Conservation (phyloP, 2,329 filamentous ascomycete genomes). For the Fusarium xylarioides region DNA sequence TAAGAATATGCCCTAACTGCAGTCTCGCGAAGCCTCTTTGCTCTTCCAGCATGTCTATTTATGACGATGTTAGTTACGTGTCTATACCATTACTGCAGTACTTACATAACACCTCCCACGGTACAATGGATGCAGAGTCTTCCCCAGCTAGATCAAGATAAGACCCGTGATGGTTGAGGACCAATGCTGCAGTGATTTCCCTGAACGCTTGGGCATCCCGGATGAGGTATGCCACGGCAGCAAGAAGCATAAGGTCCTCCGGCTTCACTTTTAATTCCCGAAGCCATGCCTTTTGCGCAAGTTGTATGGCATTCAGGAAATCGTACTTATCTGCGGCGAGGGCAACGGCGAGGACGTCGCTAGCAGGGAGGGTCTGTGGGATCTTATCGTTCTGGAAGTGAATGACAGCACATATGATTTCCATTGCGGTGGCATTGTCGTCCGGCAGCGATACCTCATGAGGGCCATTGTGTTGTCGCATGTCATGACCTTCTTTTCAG, state of each 20-base stretch:
- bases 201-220: rapidly evolving
- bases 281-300: rapidly evolving
- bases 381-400: neutral
- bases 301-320: rapidly evolving
- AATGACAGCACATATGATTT: neutral
- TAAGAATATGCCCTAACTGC: neutral
- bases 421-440: rapidly evolving
- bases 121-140: rapidly evolving
- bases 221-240: rapidly evolving
- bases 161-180: rapidly evolving
- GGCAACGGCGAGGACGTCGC: rapidly evolving
- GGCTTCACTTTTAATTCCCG: rapidly evolving
- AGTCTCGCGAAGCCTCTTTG: neutral
- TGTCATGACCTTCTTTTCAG: neutral
- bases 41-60: neutral
- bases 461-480: rapidly evolving
- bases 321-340: neutral
- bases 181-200: rapidly evolving
- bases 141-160: rapidly evolving
- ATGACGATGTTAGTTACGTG: rapidly evolving
- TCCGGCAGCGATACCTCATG: rapidly evolving
- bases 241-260: rapidly evolving
- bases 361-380: neutral
- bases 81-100: rapidly evolving
- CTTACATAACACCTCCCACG: neutral